Percentiles rank a stretch among this genome's conserved stretches.
These are phyloP conservation scores for Paraurostyla sp. DNA, from an alignment of 73 alveolate genomes.

Conservation along the genomic window DNA sequence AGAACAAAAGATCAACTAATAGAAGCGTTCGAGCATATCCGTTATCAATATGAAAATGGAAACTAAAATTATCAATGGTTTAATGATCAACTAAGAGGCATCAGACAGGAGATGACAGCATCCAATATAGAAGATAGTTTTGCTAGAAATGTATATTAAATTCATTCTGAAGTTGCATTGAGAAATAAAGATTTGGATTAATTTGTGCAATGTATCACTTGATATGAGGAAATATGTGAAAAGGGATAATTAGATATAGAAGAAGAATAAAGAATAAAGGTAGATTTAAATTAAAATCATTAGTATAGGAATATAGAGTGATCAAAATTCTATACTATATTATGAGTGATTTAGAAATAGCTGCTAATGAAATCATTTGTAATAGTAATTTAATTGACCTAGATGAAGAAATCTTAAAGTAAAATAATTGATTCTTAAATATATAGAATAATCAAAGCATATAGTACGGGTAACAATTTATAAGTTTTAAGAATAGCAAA, in stretches of 20 bases:
- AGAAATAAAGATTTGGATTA: not conserved
- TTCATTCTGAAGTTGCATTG: not conserved
- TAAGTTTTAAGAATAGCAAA: too few relatives aligned
- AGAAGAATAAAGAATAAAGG: not conserved
- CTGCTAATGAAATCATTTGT: too few relatives aligned
- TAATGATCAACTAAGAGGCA: not conserved
- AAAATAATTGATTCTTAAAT: too few relatives aligned
- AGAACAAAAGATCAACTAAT: not conserved
- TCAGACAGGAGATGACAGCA: not conserved
- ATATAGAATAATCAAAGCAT: too few relatives aligned
- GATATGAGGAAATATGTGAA: not conserved
- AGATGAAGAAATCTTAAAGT: too few relatives aligned
- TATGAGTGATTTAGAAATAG: too few relatives aligned
- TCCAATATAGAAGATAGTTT: not conserved
- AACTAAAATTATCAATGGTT: not conserved
- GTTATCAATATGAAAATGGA: not conserved
- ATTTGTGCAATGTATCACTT: not conserved
- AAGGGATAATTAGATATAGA: not conserved
- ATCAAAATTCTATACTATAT: too few relatives aligned
- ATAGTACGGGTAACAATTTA: too few relatives aligned
- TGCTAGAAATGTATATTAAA: not conserved
- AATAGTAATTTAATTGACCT: too few relatives aligned
- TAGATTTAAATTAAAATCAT: not conserved
- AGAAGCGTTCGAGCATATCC: conserved; percentile 3
- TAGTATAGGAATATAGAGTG: not conserved